Evolutionary conservation across 169 alveolate genomes (phyloP).

Genomic region (Cryptosporidium meleagridis): DNA sequence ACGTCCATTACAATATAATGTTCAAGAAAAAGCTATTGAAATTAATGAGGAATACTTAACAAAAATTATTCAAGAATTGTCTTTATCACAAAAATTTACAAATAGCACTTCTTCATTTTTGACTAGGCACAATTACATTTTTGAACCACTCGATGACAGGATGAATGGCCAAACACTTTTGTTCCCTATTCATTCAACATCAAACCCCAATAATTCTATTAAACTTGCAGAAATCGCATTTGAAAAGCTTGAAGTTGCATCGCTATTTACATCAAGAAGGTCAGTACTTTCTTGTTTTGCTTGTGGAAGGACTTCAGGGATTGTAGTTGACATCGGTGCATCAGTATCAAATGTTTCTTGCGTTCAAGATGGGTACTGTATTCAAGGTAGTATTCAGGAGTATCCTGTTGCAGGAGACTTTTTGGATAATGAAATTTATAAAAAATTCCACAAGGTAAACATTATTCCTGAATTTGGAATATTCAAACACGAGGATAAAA

Average conservation of each 20-base stretch:
- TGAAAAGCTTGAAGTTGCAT: conserved; percentile 46
- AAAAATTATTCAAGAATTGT: conserved; percentile 34
- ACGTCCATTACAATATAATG: conserved; percentile 33
- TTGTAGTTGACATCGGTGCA: conserved; percentile 71
- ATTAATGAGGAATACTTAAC: conserved; percentile 47
- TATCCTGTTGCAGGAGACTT: conserved; percentile 70
- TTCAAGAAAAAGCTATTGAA: conserved; percentile 31
- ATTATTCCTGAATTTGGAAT: conserved; percentile 66
- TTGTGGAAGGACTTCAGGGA: conserved; percentile 72
- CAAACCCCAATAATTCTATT: not conserved
- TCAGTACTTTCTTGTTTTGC: conserved; percentile 66
- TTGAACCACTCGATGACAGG: conserved; percentile 52
- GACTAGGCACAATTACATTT: conserved; percentile 15
- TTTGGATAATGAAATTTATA: conserved; percentile 54
- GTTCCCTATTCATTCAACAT: conserved; percentile 39
- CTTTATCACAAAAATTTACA: conserved; percentile 18
- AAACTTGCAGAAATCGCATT: conserved; percentile 63
- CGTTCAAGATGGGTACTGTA: conserved; percentile 69
- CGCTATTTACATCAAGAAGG: conserved; percentile 51
- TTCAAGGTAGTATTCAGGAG: conserved; percentile 57
- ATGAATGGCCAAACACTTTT: conserved; percentile 54
- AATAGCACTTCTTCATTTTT: conserved; percentile 27
- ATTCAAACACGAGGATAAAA: not conserved
- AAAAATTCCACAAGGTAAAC: conserved; percentile 30
- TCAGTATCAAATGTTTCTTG: conserved; percentile 63